These are phyloP conservation scores for Chlorophyllum brunneum DNA, from an alignment of 768 basidiomycete species.

Conservation along the genomic window DNA sequence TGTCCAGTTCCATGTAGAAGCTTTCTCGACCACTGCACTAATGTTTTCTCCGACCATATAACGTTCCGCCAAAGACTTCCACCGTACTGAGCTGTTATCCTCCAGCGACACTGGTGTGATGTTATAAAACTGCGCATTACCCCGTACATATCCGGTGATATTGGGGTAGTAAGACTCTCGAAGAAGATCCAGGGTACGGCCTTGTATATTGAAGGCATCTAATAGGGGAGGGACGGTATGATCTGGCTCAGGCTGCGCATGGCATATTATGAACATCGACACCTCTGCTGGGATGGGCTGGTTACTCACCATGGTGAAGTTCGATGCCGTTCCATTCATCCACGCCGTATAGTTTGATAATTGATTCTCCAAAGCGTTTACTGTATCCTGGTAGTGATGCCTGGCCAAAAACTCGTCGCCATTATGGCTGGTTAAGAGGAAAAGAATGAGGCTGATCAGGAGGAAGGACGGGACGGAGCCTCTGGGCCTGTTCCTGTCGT, in stretches of 20 bases:
- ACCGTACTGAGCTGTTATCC: conserved; percentile 36
- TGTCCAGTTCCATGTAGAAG: conserved; percentile 72
- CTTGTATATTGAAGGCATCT: conserved; percentile 42
- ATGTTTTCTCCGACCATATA: conserved; percentile 48
- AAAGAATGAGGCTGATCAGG: conserved; percentile 70
- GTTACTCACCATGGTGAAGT: conserved; percentile 59
- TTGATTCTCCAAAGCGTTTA: conserved; percentile 54
- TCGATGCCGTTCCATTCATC: conserved; percentile 62
- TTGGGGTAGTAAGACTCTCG: conserved; percentile 66
- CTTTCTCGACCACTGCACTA: conserved; percentile 42
- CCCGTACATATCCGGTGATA: conserved; percentile 76
- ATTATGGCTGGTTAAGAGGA: conserved; percentile 75
- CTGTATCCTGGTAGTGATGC: conserved; percentile 63
- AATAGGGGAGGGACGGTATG: conserved; percentile 42
- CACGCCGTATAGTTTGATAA: conserved; percentile 73
- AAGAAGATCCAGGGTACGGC: conserved; percentile 39
- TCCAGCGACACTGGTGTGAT: conserved; percentile 47
- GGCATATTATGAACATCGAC: conserved; percentile 20
- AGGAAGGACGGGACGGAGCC: conserved; percentile 71
- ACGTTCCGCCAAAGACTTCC: conserved; percentile 47
- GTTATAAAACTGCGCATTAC: conserved; percentile 58
- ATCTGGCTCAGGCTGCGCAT: conserved; percentile 43
- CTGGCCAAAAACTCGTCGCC: conserved; percentile 62
- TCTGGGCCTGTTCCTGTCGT: conserved; percentile 32
- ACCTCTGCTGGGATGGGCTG: conserved; percentile 5